A percentile compares a stretch with the other conserved stretches of the same genome.
Conservation (phyloP, 2,329 filamentous ascomycete species). For the Fusarium buharicum region DNA sequence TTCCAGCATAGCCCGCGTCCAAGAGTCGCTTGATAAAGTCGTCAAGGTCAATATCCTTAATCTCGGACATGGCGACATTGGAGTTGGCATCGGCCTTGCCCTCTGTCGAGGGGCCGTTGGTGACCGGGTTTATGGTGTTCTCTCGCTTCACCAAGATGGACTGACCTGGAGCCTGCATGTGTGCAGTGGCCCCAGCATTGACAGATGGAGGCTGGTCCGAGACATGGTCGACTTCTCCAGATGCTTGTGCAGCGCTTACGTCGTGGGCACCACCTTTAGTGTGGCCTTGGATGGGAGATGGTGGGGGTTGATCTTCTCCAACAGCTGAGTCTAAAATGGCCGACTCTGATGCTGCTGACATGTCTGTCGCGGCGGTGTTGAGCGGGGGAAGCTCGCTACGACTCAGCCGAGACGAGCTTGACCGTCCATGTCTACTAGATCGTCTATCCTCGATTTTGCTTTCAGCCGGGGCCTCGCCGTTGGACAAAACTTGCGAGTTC, state of each 20-base stretch:
- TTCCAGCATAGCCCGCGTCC: slow-evolving; percentile 94
- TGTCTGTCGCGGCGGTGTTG: slow-evolving; percentile 56
- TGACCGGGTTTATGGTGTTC: slow-evolving; percentile 73
- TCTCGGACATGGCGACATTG: slow-evolving; percentile 83
- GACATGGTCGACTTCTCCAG: slow-evolving; percentile 92
- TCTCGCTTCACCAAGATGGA: slow-evolving; percentile 90
- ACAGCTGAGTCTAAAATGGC: slow-evolving; percentile 49
- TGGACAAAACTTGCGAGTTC: slow-evolving; percentile 74
- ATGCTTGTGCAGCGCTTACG: slow-evolving; percentile 81
- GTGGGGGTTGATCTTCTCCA: slow-evolving; percentile 71
- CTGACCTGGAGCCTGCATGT: slow-evolving; percentile 78
- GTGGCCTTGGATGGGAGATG: slow-evolving; percentile 85
- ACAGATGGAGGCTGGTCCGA: slow-evolving; percentile 88
- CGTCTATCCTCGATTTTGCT: slow-evolving; percentile 73
- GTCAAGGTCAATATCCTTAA: slow-evolving; percentile 93
- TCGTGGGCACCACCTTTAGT: slow-evolving; percentile 79
- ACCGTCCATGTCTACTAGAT: slow-evolving; percentile 71
- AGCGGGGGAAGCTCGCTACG: slow-evolving; percentile 57
- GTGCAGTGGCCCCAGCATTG: slow-evolving; percentile 64
- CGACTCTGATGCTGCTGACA: slow-evolving; percentile 54
- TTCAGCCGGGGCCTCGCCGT: slow-evolving; percentile 67
- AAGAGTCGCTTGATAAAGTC: slow-evolving; percentile 96
- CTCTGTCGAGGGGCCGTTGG: slow-evolving; percentile 58
- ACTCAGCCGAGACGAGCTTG: slow-evolving; percentile 57
- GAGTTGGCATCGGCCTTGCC: slow-evolving; percentile 57